Base-by-base conservation (phyloP, 805 yeast species). In the Teunomyces cretensis region DNA sequence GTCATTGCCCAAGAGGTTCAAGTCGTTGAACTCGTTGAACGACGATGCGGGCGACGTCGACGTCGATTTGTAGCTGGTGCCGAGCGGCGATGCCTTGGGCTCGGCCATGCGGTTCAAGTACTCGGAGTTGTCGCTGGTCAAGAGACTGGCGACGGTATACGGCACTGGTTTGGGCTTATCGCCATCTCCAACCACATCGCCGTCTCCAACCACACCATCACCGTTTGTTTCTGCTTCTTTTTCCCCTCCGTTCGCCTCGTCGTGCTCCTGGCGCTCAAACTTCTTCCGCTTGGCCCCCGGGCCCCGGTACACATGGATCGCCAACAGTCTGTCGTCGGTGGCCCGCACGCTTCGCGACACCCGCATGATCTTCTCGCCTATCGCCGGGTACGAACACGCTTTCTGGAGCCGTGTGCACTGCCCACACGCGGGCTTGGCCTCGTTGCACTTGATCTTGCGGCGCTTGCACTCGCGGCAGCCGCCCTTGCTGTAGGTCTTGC, bases 401-500 rank as follows among this genome's bases (percentile, higher is more conserved):
- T 67, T 67, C 17, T 55, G 56, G 16, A 62, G 55, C 26, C 67
- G 51, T 1, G 58, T 48, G 47, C 72, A 66, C 33, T 60, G 67
- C 53, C 62, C 54, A 42, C 72, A 67, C 39, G 40, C 49, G 32
- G 58, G 66, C 45, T 53, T 63, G 22, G 36, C 56, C 50, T 67
- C 72, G 37, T 65, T 67, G 36, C 72, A 67, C 46, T 71, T 70
- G 33, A 70, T 70, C 44, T 70, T 71, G 42, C 73, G 57, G 22
- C 72, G 57, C 48, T 70, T 70, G 47, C 76, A 71, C 45, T 68
- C 73, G 15, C 60, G 46, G 49, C 76, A 71, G 2, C 76, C 76
- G 16, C 57, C 59, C 42, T 65, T 66, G 53, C 64, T 60, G 49
- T 68, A 68, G 41, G 54, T 56, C 16, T 40, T 43, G 4, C 47